A percentile compares a stretch with the other conserved stretches of the same genome.
Conservation (phyloP, 23 red algal species). For the Agarophyton chilense region DNA sequence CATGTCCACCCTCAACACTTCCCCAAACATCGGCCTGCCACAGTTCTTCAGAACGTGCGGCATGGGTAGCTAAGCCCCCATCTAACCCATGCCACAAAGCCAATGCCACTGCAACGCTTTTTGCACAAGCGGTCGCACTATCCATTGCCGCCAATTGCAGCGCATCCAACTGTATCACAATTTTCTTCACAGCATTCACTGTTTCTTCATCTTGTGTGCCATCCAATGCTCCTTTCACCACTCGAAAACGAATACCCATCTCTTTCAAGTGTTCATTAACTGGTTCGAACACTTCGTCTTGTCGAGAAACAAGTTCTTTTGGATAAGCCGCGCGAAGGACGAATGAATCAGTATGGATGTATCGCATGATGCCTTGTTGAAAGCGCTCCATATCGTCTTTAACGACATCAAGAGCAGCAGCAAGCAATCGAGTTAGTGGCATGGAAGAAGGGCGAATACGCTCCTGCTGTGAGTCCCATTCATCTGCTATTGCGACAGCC, state of each 20-base stretch:
- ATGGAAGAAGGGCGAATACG: slow-evolving; percentile 76
- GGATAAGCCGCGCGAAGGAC: slow-evolving; percentile 67
- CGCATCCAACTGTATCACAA: slow-evolving; percentile 54
- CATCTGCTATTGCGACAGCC: slow-evolving; percentile 78
- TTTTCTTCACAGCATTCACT: not conserved
- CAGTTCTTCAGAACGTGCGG: slow-evolving; percentile 75
- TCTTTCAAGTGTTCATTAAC: slow-evolving; percentile 34
- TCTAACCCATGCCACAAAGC: slow-evolving; percentile 67
- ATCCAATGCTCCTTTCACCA: slow-evolving; percentile 24
- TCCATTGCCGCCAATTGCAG: slow-evolving; percentile 71
- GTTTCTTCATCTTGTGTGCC: slow-evolving; percentile 31
- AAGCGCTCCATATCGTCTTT: slow-evolving; percentile 39
- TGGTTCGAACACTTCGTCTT: slow-evolving; percentile 59
- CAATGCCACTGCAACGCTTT: slow-evolving; percentile 60
- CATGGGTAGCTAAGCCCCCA: slow-evolving; percentile 18
- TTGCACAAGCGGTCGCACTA: slow-evolving; percentile 31
- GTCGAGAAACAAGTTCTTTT: slow-evolving; percentile 49
- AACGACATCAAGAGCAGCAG: slow-evolving; percentile 68
- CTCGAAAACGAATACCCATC: slow-evolving; percentile 25
- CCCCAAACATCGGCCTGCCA: slow-evolving; percentile 83
- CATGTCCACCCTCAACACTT: slow-evolving; percentile 82
- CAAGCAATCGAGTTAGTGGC: slow-evolving; percentile 72
- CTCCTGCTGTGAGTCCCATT: slow-evolving; percentile 79
- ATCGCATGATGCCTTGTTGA: slow-evolving; percentile 25
- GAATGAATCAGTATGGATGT: slow-evolving; percentile 71